Evolutionary conservation across 495 filamentous ascomycete species (phyloP).

Genomic region (Penicillium parvum): DNA sequence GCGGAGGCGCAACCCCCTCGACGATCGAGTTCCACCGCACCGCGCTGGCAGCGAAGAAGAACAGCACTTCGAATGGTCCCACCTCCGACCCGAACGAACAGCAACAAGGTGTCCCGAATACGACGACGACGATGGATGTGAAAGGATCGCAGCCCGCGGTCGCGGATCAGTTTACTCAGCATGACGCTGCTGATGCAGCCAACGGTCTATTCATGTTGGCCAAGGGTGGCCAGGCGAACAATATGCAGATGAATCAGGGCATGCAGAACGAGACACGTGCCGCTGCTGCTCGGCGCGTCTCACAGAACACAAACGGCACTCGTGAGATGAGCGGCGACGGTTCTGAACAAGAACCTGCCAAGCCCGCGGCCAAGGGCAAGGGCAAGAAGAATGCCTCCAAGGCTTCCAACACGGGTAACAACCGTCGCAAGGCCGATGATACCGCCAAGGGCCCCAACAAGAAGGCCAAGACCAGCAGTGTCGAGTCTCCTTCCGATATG

Average conservation of each 20-base stretch:
- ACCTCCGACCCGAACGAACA: conserved; percentile 50
- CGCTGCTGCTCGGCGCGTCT: conserved; percentile 26
- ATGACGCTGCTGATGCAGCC: conserved; percentile 89
- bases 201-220: conserved; percentile 93
- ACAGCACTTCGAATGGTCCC: conserved; percentile 44
- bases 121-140: conserved; percentile 47
- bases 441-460: conserved; percentile 64
- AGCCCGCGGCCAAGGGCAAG: conserved; percentile 59
- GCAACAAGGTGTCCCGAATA: conserved; percentile 41
- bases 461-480: conserved; percentile 58
- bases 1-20: conserved; percentile 78
- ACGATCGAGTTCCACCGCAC: conserved; percentile 95
- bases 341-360: conserved; percentile 65
- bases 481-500: conserved; percentile 50
- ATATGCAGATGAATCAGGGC: conserved; percentile 35
- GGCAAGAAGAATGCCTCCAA: conserved; percentile 64
- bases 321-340: conserved; percentile 64
- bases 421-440: conserved; percentile 82
- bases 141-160: conserved; percentile 42
- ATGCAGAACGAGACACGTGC: conserved; percentile 30
- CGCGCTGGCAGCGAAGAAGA: conserved; percentile 75
- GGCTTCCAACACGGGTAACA: conserved; percentile 41
- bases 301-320: conserved; percentile 34
- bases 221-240: conserved; percentile 54
- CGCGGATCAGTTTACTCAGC: conserved; percentile 66